Base-by-base conservation (phyloP, 129 eudicot species). In the Chrysanthemum lavandulifolium region DNA sequence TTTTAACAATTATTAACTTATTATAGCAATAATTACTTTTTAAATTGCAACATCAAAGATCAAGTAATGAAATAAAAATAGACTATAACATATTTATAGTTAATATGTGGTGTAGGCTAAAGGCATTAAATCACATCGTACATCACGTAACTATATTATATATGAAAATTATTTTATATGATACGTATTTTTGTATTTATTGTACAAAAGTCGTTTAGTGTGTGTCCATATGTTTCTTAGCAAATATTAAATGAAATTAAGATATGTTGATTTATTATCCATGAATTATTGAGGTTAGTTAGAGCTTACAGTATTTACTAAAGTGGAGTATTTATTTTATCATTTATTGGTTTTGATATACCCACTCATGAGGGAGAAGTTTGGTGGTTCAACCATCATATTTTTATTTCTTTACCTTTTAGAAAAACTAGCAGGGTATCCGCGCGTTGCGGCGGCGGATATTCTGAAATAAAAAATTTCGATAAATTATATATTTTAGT, bases 281-380 rank as follows among this genome's bases (percentile, higher is more conserved):
- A 61, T 62, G 81, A 77, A 70, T 77, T 78, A 71, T 71, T 78
- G 82, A 64, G 76, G 82, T 64, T 64, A 45, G 77, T 64, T 78
- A 55, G 43, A 64, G 76, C 72, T 19, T 52, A 70, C 75, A 62
- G 51, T 36, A 62, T 63, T 69, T 69, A 77, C 62, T 69, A 53
- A 70, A 77, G 72, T 70, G 76, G 76, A 70, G 81, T 45, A 57
- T 63, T 77, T 77, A 77, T 77, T 77, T 61, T 64, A 77, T 69
- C 47, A 69, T 29, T 77, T 69, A 69, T 51, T 76, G 6, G 27
- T 50, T 61, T 23, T 69, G 51, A 57, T 69, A 69, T 61, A 52
- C 63, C 71, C 71, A 69, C 81, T 69, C 43, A 51, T 61, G 31
- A 61, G 54, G 21, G 25, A 61, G n/a, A 69, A 60, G 81, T 69